Evolutionary conservation across 2,329 filamentous ascomycete species (phyloP), one percentile per base, ranked within the genome.

Genomic region (Nemania sp.): DNA sequence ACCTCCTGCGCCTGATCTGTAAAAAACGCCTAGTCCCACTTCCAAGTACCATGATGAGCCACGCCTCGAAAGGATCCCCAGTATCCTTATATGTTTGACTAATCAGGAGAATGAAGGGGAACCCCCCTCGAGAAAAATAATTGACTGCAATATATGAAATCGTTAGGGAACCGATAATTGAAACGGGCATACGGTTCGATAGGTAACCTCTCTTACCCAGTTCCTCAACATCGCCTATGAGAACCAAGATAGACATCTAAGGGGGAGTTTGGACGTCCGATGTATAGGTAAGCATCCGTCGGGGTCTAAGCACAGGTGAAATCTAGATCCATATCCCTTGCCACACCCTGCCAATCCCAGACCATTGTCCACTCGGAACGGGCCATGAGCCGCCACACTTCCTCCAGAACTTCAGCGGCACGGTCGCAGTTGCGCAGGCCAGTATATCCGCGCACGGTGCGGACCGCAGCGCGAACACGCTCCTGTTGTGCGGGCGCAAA

Each of bases 331-430:
- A 89, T 83, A 7, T 80, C 74, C 61, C 81, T 78, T 0, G 88
- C 87, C 29, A 90, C 82, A 3, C 80, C 80, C 69, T 90, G 88
- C 88, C 88, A 90, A 75, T 91, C 89, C 89, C 89, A 91, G 7
- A 86, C 87, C 20, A 82, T 82, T 27, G 81, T 73, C 85, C 87
- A 89, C 57, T 90, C 86, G 22, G 84, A 86, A 10, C 78, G 76
- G 27, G 85, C 86, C 87, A 90, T 90, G 24, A 87, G 80, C 24
- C 80, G 77, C 88, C 88, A 90, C 2, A 90, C 80, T 71, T 86
- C 84, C 70, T 88, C 85, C 13, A 90, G 81, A 0, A 90, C 77
- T 67, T 87, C 80, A 18, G 80, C 70, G 2, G 86, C 85, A 13
- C 84, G 82, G 70, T 89, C 85, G 29, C 86, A 85, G 72, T 89